Percentiles rank a stretch among this genome's conserved stretches.
Conservation (phyloP, 139 green algal genomes). For the Chlamydomonas applanata region DNA sequence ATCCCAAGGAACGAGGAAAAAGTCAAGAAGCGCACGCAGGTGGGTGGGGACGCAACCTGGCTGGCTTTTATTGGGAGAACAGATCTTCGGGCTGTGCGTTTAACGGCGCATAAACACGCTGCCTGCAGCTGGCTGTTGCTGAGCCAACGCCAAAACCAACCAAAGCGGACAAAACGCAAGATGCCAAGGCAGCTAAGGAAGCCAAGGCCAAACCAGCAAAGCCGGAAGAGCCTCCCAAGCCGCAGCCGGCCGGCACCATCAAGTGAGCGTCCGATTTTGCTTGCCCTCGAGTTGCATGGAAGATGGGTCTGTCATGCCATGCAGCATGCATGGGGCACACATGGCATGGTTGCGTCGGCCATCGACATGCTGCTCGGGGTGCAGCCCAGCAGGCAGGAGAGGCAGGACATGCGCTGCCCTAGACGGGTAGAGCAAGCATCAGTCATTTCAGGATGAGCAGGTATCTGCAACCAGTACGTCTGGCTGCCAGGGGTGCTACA, state of each 20-base stretch:
- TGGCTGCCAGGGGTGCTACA: too few species aligned
- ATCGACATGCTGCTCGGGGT: too few species aligned
- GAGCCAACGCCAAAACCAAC: slow-evolving; percentile 13
- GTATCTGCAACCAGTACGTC: too few species aligned
- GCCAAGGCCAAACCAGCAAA: slow-evolving; percentile 11
- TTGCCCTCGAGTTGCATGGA: too few species aligned
- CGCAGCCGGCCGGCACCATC: background rate
- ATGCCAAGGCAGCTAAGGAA: slow-evolving; percentile 21
- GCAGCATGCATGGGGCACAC: too few species aligned
- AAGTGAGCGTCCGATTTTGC: too few species aligned
- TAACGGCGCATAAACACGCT: background rate
- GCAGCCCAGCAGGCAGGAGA: too few species aligned
- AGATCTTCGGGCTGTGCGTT: background rate
- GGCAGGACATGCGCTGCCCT: too few species aligned
- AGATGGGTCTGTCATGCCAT: too few species aligned
- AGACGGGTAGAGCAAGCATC: too few species aligned
- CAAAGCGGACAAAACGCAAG: slow-evolving; percentile 15
- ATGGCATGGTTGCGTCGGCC: too few species aligned
- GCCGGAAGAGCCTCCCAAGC: slow-evolving; percentile 4
- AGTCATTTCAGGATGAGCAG: too few species aligned
- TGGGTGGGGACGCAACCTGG: background rate
- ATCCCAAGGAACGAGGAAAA: slow-evolving; percentile 76
- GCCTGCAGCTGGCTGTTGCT: slow-evolving; percentile 16
- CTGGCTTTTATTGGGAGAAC: background rate
- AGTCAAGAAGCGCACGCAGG: slow-evolving; percentile 51